phyloP scores from a whole-genome alignment of 75 land plant species.

The Selaginella moellendorffii region DNA sequence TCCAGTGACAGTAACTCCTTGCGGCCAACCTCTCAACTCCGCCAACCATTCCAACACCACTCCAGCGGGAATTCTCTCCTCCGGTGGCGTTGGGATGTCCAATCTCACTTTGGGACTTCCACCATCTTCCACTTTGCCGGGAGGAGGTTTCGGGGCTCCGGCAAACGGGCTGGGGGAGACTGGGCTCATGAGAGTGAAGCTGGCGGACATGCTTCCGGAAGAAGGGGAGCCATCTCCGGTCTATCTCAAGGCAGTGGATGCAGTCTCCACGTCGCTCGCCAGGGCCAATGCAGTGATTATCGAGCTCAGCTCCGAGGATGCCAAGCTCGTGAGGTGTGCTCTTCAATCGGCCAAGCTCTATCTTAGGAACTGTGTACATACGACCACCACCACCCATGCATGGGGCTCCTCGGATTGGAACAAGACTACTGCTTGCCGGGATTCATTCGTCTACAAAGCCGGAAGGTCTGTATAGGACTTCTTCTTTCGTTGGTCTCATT shows the following conservation, averaged over 20 bases:
- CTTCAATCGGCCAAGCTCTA: conserved; percentile 63
- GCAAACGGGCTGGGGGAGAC: no score
- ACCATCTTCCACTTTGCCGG: neutral
- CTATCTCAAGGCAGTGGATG: conserved; percentile 62
- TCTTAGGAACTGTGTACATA: conserved; percentile 35
- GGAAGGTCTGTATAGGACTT: conserved; percentile 28
- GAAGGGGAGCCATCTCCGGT: conserved; percentile 54
- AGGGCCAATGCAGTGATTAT: conserved; percentile 63
- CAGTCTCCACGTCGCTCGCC: conserved; percentile 43
- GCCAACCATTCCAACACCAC: neutral
- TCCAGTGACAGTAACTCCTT: neutral
- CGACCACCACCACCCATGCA: conserved; percentile 10
- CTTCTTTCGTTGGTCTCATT: no score
- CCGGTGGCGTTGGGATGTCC: neutral
- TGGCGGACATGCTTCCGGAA: conserved; percentile 51
- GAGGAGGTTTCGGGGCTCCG: neutral
- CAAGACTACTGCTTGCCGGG: conserved; percentile 21
- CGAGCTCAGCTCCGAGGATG: conserved; percentile 52
- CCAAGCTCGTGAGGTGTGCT: conserved; percentile 47
- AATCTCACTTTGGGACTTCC: neutral
- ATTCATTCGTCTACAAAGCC: conserved; percentile 55
- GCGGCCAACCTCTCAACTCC: neutral
- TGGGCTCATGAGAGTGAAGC: conserved; percentile 26
- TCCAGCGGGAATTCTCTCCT: neutral
- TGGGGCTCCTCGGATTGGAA: conserved; percentile 14